A percentile compares a stretch with the other conserved stretches of the same genome.
Evolutionary conservation across 495 filamentous ascomycete genomes (phyloP).

Genomic region (Sordaria brevicollis): DNA sequence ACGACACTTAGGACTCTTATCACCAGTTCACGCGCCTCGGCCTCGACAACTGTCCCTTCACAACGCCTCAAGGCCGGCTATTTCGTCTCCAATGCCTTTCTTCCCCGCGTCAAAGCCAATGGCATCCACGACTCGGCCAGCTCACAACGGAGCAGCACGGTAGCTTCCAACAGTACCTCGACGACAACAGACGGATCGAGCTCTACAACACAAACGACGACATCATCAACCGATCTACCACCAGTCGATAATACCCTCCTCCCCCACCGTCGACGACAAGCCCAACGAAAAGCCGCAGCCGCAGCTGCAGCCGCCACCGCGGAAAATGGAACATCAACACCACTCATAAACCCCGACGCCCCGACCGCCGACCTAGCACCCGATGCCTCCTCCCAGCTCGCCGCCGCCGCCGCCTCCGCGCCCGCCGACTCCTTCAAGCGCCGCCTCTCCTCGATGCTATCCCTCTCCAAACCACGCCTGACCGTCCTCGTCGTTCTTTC

Average conservation of each 20-base stretch:
- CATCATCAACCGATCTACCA: background rate
- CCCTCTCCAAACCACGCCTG: slow-evolving; percentile 88
- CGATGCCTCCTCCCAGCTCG: slow-evolving; percentile 76
- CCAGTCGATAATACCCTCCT: slow-evolving; percentile 17
- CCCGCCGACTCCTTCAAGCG: slow-evolving; percentile 61
- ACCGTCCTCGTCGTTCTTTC: slow-evolving; percentile 86
- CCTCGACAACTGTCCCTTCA: slow-evolving; percentile 4
- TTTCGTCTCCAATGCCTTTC: slow-evolving; percentile 29
- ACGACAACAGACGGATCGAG: slow-evolving; percentile 5
- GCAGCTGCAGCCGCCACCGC: background rate
- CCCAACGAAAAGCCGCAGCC: slow-evolving; percentile 16
- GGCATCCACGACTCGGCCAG: slow-evolving; percentile 4
- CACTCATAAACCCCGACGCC: slow-evolving; percentile 4
- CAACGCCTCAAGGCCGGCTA: slow-evolving; percentile 26
- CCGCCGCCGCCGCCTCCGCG: slow-evolving; percentile 58
- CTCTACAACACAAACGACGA: background rate
- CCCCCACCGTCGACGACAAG: slow-evolving; percentile 34
- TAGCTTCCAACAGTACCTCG: background rate
- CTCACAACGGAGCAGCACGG: slow-evolving; percentile 1
- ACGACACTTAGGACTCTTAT: slow-evolving; percentile 9
- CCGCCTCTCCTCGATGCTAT: slow-evolving; percentile 71
- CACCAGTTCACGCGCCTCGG: slow-evolving; percentile 9
- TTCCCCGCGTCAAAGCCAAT: slow-evolving; percentile 18
- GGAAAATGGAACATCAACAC: background rate
- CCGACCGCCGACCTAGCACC: slow-evolving; percentile 44